Base-by-base conservation (phyloP, 2,329 filamentous ascomycete genomes). In the Diaporthe caulivora region DNA sequence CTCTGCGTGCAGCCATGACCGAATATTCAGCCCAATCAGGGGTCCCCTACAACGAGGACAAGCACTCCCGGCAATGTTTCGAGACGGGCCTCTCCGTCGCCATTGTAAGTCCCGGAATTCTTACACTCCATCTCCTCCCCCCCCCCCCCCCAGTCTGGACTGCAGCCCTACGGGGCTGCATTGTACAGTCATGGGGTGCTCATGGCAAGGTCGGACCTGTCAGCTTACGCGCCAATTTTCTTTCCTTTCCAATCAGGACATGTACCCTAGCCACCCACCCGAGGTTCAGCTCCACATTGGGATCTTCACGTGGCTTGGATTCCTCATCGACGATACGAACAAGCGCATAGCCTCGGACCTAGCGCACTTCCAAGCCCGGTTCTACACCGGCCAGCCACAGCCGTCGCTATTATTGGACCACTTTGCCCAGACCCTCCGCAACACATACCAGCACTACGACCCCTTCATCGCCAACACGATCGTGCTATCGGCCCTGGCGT, bases 211-310 rank as follows among this genome's bases (percentile, higher is more conserved):
- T 17, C 26, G 68, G 69, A 62, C 44, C 44, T 29, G 49, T 71
- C 55, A 71, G 69, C 69, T 71, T n/a, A 71, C 55, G n/a, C 24
- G 8, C n/a, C 24, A 40, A 29, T 29, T 40, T 31, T 26, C 5
- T 60, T 62, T 37, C 37, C 9, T 69, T 44, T 60, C 55, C 37
- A 40, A 26, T 13, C 49, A 76, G 75, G 70, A 76, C 24, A 76
- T 76, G 75, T 76, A 76, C 21, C 75, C 75, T 1, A 57, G 72
- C 31, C 75, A 76, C 13, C 75, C 75, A 8, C 64, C 78, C 5
- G 77, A 80, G 21, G 75, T 80, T 21, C 78, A 79, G 53, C 71
- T 82, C 34, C 80, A 81, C 72, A 75, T 80, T 15, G 79, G 80
- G 21, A 78, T 82, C 47, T 79, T 79, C 62, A 80, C 81, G 34